Base-by-base conservation (phyloP, 2,329 filamentous ascomycete species). In the Onygenales sp. region DNA sequence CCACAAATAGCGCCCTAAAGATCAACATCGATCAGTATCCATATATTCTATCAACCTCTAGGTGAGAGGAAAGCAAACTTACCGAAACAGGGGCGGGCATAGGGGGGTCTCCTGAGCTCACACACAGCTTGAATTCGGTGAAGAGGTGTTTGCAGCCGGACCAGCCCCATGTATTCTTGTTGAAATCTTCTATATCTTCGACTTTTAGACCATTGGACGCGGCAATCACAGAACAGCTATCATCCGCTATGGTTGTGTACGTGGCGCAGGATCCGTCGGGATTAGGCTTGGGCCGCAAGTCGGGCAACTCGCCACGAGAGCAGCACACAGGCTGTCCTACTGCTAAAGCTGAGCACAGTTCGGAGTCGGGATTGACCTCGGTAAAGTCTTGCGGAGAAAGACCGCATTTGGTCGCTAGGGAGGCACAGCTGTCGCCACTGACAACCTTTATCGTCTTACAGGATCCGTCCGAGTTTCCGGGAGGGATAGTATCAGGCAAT, bases 111-210 rank as follows among this genome's bases (percentile, higher is more conserved):
- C 74, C 74, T 0, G 60, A 56, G 53, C 70, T 72, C 0, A 75
- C 57, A 53, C 74, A 77, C 5, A 76, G 69, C 11, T 60, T 62
- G 3, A 54, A 39, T 1, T 64, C 63, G 14, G 60, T 46, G 11
- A 57, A 54, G 5, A 77, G 52, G 6, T 59, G 46, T 2, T 57
- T 43, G 55, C 74, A 77, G 7, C 68, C 71, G 2, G 38, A 58
- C 70, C 71, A 76, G 11, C 64, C 70, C 73, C 74, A 78, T 4
- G 73, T 75, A 2, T 69, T 62, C 17, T 59, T 66, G 57, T 77
- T 78, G 46, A 65, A 71, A 1, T 55, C 54, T 21, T 71, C 64
- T 10, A 80, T 65, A 2, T 75, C 62, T 0, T 64, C 56, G 0
- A 63, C 52, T 0, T 66, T 74, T 5, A 78, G 57, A 3, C 61